Evolutionary conservation across 768 basidiomycete species (phyloP), one percentile per base, ranked within the genome.

Genomic region (Neoboletus magnificus): DNA sequence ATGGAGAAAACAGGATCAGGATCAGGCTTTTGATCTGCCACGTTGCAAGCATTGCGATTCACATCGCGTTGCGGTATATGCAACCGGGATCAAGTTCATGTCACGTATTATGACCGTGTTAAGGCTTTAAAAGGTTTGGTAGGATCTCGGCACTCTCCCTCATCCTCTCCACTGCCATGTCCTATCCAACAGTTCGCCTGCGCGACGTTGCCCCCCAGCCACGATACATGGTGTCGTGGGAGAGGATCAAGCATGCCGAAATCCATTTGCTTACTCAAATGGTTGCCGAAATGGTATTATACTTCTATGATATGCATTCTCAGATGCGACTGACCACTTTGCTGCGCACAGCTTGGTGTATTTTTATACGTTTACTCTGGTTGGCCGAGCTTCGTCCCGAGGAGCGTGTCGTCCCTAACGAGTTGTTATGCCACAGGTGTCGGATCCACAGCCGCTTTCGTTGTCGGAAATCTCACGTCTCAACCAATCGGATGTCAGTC

Each of bases 361-460:
- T 86, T 85, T 66, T 70, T 87, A 57, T 86, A 84, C 62, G 77
- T 78, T 25, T 82, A 79, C 54, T 73, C 72, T n/a, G 82, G 81
- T 76, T 37, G 56, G 74, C 49, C n/a, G 11, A 27, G 2, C 11
- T 42, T 54, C 18, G 5, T 47, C 48, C 43, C 0, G 27, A 43
- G 15, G 11, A 30, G 29, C 18, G 27, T 27, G 41, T 37, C 41
- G 3, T 30, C 54, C 12, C 45, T 51, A 13, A 50, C 50, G 7
- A 41, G 12, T 20, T 9, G 7, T 43, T 29, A 35, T 25, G 6
- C 11, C 49, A 29, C 62, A 79, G 84, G 84, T 49, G 69, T 84
- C 27, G 84, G 86, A 30, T 76, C 85, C 1, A 77, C 78, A 7
- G 78, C 81, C 4, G 73, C 74, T 8, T 82, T 74, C 55, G 67